Percentiles rank a stretch among this genome's conserved stretches.
Evolutionary conservation across 2,329 filamentous ascomycete species (phyloP).

Genomic region (Cladosporium sp.): DNA sequence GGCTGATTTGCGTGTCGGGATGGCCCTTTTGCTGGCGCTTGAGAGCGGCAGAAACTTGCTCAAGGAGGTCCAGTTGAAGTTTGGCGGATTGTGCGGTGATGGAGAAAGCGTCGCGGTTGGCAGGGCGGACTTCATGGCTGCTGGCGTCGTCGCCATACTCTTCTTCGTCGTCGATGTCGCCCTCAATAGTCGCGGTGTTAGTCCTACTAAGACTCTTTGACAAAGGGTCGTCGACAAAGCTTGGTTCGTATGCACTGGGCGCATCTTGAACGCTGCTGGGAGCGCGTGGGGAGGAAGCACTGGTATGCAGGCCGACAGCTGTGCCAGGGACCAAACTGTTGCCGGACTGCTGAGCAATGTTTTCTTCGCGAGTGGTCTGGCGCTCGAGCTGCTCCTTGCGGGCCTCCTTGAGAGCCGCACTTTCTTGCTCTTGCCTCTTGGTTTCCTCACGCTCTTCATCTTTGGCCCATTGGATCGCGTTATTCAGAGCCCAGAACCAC

Average conservation of each 20-base stretch:
- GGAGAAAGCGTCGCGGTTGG: slow-evolving; percentile 88
- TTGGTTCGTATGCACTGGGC: slow-evolving; percentile 55
- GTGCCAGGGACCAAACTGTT: slow-evolving; percentile 35
- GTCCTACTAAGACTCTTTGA: slow-evolving; percentile 45
- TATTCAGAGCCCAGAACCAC: slow-evolving; percentile 99
- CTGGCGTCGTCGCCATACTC: slow-evolving; percentile 78
- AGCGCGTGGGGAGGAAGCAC: slow-evolving; percentile 32
- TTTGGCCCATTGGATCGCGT: slow-evolving; percentile 97
- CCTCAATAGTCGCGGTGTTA: slow-evolving; percentile 48
- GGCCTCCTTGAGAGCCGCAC: slow-evolving; percentile 70
- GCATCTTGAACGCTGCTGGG: slow-evolving; percentile 48
- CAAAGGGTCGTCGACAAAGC: slow-evolving; percentile 51
- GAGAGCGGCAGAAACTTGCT: slow-evolving; percentile 77
- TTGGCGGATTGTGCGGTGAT: slow-evolving; percentile 95
- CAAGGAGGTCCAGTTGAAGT: slow-evolving; percentile 84
- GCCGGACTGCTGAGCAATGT: slow-evolving; percentile 17
- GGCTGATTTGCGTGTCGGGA: slow-evolving; percentile 67
- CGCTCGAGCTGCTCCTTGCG: slow-evolving; percentile 66
- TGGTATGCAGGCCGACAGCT: slow-evolving; percentile 46
- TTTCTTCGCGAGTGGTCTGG: slow-evolving; percentile 33
- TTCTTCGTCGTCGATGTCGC: slow-evolving; percentile 60
- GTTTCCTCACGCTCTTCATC: slow-evolving; percentile 93
- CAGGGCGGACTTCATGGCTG: slow-evolving; percentile 64
- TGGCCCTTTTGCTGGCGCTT: slow-evolving; percentile 65
- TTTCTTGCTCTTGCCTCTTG: slow-evolving; percentile 66